These are phyloP conservation scores for Rhodotorula mucilaginosa DNA, from an alignment of 1,284 basidiomycete species.

Conservation along the genomic window DNA sequence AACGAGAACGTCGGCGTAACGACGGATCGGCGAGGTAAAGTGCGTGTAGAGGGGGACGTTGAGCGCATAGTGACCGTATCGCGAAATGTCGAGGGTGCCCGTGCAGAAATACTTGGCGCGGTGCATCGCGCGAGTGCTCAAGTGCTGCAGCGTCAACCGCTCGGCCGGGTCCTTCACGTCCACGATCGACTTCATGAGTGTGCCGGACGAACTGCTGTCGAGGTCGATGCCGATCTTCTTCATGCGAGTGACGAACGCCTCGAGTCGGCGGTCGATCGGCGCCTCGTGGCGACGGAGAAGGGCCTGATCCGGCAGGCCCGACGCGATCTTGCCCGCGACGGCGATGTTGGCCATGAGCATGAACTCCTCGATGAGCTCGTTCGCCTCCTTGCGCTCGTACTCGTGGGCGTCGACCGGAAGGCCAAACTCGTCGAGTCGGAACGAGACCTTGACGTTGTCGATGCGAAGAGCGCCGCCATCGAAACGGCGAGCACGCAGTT, in stretches of 20 bases:
- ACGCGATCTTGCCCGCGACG: constrained; percentile 88
- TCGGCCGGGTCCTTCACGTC: constrained; percentile 69
- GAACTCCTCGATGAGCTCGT: constrained; percentile 89
- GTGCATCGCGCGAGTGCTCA: constrained; percentile 75
- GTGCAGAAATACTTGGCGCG: constrained; percentile 97
- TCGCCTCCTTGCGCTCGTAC: constrained; percentile 66
- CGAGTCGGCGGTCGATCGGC: constrained; percentile 84
- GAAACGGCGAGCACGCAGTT: constrained; percentile 69
- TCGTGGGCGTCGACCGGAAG: constrained; percentile 74
- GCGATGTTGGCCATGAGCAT: constrained; percentile 90
- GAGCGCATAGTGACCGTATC: constrained; percentile 91
- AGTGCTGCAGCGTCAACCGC: constrained; percentile 52
- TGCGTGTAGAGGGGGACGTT: constrained; percentile 93
- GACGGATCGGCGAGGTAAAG: constrained; percentile 62
- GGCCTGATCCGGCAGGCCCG: constrained; percentile 90
- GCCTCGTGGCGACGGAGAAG: constrained; percentile 89
- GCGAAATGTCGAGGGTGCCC: constrained; percentile 98
- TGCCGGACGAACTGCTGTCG: constrained; percentile 73
- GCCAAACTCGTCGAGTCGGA: constrained; percentile 79
- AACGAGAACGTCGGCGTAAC: constrained; percentile 88
- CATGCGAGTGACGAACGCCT: constrained; percentile 73
- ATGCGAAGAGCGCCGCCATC: constrained; percentile 77
- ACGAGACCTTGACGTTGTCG: constrained; percentile 69
- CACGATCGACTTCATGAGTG: constrained; percentile 79
- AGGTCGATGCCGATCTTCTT: constrained; percentile 77